phyloP scores from a whole-genome alignment of 495 filamentous ascomycete genomes.

The Extremus antarcticus region DNA sequence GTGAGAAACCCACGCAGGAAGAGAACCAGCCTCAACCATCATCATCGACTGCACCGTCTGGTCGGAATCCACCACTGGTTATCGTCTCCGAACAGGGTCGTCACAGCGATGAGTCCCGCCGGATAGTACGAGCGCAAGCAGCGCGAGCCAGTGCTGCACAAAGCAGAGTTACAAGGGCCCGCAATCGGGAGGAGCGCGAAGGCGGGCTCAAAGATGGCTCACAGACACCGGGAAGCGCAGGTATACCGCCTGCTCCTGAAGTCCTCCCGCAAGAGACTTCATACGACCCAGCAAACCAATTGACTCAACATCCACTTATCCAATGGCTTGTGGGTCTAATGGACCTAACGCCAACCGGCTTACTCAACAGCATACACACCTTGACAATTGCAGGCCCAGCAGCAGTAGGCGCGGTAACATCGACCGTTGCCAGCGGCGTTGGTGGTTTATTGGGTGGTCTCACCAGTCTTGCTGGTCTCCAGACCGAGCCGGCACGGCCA shows the following conservation, averaged over 20 bases:
- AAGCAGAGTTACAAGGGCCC: slow-evolving; percentile 15
- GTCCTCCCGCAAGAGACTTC: not conserved
- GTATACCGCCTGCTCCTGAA: not conserved
- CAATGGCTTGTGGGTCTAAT: not conserved
- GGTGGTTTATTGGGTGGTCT: not conserved
- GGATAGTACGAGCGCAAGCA: slow-evolving; percentile 17
- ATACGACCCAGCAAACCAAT: not conserved
- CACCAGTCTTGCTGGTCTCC: not conserved
- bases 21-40: not conserved
- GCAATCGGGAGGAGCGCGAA: slow-evolving; percentile 17
- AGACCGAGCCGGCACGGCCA: not conserved
- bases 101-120: slow-evolving; percentile 14
- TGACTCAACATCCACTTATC: not conserved
- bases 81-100: slow-evolving; percentile 15
- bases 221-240: not conserved
- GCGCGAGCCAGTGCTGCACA: slow-evolving; percentile 17
- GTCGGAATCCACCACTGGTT: slow-evolving; percentile 9
- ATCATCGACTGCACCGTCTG: not conserved
- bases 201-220: not conserved
- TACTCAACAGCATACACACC: not conserved
- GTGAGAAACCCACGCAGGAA: not conserved
- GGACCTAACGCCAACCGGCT: not conserved
- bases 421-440: not conserved
- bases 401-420: not conserved
- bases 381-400: not conserved